Evolutionary conservation across 1,139 yeast genomes (phyloP), one percentile per base, ranked within the genome.

Genomic region (Scheffersomyces parashehatae): DNA sequence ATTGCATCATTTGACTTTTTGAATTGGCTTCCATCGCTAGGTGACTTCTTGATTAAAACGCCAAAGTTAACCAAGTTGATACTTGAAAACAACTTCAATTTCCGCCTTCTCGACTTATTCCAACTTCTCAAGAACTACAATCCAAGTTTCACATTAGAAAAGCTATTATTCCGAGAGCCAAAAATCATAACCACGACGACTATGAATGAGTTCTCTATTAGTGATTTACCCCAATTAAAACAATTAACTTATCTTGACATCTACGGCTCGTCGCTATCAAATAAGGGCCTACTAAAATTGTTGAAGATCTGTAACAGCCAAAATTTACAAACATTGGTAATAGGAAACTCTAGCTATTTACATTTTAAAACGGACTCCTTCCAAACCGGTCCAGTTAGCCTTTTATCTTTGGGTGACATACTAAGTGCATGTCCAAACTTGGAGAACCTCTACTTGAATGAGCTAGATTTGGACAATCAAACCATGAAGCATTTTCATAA

Each of bases 391-490:
- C 43, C 28, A 29, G 49, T 43, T 35, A 43, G 52, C 1, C 52
- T 53, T 29, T 45, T 66, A 6, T 52, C 57, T 14, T 45, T 68
- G 7, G 43, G 33, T 16, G 62, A 62, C 3, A 51, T 71, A 1
- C 48, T 72, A 3, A 36, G 42, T 5, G 30, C 53, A 1, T 59
- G 58, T 1, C 75, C 73, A 0, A 33, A 50, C 2, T 49, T 73
- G 8, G 40, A 48, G 6, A 45, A 50, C 3, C 55, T 73, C 7
- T 61, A 58, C 26, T 46, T 73, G 31, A 62, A 68, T 36, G 77
- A 73, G 39, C 46, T 70, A 43, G 74, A 70, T 37, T 52, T 73
- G 31, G 78, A 73, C 47, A 65, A 65, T 45, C 58, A 61, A 7
- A 60, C 75, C 0, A 60, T 73, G 63, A 60, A 58, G 35, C 58